Evolutionary conservation across 2,329 filamentous ascomycete genomes (phyloP), one percentile per base, ranked within the genome.

Genomic region (Aureobasidium uvarum): DNA sequence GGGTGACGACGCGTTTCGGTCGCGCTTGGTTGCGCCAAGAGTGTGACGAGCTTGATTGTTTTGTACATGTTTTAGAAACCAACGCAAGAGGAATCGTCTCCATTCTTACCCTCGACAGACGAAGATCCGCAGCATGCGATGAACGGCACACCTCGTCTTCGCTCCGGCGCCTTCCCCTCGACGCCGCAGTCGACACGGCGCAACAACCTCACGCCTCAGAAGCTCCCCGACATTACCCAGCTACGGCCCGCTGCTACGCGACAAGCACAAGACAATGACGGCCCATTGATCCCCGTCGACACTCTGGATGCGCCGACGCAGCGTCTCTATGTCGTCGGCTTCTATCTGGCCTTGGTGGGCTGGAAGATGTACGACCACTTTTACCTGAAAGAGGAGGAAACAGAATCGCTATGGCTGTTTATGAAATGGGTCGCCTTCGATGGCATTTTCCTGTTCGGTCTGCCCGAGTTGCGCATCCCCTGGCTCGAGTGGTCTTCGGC

Each of bases 401-500:
- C 90, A 66, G 89, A 92, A 72, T 96, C 93, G n/a, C 88, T 95
- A 68, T 90, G 87, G 84, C 84, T 94, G 56, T 97, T 97, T 74
- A 80, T 96, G 73, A 99, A 98, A 84, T 99, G 95, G 95, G 85
- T 91, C 68, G 83, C 87, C 66, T 85, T 99, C 68, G 95, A 99
- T 78, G 89, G 90, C 67, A 78, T 89, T 28, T 97, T 93, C 76
- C 82, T 98, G 68, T 96, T 96, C 75, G 90, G 90, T 8, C 80
- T 99, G 63, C 94, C 96, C 20, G 85, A 90, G 70, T 77, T 99
- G 71, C 87, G 91, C 75, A 96, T 99, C 83, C 95, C 95, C 66
- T 99, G 95, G 96, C 82, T 99, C 66, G 92, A 98, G 80, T 91
- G 94, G 81, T 91, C 91, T 50, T 90, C 91, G 72, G 84, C 85